A percentile compares a stretch with the other conserved stretches of the same genome.
phyloP scores from a whole-genome alignment of 2,329 filamentous ascomycete genomes.

The Talaromyces sp. region DNA sequence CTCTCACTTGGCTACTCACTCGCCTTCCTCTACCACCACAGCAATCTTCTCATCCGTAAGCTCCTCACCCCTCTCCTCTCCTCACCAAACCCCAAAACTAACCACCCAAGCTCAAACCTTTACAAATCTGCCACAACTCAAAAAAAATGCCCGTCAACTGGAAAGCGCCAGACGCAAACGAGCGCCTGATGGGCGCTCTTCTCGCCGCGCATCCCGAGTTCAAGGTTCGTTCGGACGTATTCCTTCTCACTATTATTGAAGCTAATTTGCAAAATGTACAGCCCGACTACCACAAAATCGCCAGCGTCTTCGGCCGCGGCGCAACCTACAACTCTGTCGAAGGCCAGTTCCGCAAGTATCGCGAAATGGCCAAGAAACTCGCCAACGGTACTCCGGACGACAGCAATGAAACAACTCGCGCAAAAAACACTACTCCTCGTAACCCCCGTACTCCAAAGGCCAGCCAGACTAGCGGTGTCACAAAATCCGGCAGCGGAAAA shows the following conservation, averaged over 20 bases:
- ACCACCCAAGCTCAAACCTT: background rate
- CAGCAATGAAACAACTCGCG: constrained; percentile 12
- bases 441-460: constrained; percentile 12
- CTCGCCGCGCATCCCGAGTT: constrained; percentile 23
- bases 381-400: constrained; percentile 18
- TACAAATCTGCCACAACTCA: background rate
- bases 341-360: constrained; percentile 41
- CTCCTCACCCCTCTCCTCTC: too few relatives aligned
- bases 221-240: constrained; percentile 16
- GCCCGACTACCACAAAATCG: constrained; percentile 43
- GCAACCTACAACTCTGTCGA: constrained; percentile 48
- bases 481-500: constrained; percentile 9
- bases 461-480: constrained; percentile 12
- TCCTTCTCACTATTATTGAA: background rate
- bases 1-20: background rate
- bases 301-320: constrained; percentile 40
- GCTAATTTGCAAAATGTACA: constrained; percentile 16
- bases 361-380: constrained; percentile 34
- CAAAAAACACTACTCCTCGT: constrained; percentile 15
- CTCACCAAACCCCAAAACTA: background rate
- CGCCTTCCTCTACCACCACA: background rate
- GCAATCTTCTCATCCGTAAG: background rate
- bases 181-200: constrained; percentile 23
- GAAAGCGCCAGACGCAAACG: constrained; percentile 19
- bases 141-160: constrained; percentile 27